Conservation (phyloP, 148 eudicot species). For the Silene conica region DNA sequence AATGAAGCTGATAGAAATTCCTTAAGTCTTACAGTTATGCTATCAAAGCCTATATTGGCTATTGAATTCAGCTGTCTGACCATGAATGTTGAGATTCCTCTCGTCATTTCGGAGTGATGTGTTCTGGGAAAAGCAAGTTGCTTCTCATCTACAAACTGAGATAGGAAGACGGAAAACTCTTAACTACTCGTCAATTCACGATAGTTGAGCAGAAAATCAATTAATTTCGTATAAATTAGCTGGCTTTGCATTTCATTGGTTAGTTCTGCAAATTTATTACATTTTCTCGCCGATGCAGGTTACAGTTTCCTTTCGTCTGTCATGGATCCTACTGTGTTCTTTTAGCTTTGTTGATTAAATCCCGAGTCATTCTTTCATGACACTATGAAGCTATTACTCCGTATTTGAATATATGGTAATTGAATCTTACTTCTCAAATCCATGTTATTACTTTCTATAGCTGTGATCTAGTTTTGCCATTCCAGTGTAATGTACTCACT, state of each 20-base stretch:
- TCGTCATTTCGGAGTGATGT: conserved; percentile 30
- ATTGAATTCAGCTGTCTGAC: conserved; percentile 62
- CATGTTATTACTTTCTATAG: no score
- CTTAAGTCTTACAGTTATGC: conserved; percentile 60
- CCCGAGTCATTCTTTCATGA: no score
- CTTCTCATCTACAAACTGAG: background rate
- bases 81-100: conserved; percentile 82
- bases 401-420: no score
- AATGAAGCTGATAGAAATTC: conserved; percentile 30
- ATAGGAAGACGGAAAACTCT: background rate
- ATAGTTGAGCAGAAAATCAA: background rate
- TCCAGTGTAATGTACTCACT: no score
- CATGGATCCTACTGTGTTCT: no score
- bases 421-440: no score
- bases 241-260: background rate
- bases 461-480: no score
- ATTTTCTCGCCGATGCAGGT: background rate
- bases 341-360: no score
- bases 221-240: background rate
- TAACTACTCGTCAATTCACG: background rate
- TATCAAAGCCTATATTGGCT: conserved; percentile 81
- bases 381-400: no score
- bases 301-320: no score
- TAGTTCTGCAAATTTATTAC: background rate
- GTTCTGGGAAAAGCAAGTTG: no score